phyloP scores from a whole-genome alignment of 257 asterid species.

The Dorcoceras hygrometricum region DNA sequence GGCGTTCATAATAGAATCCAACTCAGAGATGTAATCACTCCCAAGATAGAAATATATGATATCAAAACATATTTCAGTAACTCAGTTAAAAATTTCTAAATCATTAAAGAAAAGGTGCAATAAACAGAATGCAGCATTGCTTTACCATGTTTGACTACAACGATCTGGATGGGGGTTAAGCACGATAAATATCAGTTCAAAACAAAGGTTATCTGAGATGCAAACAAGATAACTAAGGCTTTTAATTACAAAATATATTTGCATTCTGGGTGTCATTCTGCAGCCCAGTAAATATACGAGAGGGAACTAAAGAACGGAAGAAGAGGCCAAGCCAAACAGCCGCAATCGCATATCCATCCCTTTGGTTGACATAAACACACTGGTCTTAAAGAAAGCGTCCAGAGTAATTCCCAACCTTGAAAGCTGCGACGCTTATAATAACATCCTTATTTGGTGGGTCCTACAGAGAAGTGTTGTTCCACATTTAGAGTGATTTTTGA shows the following conservation, averaged over 20 bases:
- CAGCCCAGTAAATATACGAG: not conserved
- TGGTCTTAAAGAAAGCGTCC: not conserved
- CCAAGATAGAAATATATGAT: not conserved
- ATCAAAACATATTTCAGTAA: too few species aligned
- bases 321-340: not conserved
- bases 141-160: not conserved
- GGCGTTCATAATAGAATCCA: too few species aligned
- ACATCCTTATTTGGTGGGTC: constrained; percentile 25
- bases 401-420: not conserved
- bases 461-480: constrained; percentile 57
- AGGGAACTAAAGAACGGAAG: not conserved
- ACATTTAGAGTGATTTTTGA: constrained; percentile 39
- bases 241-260: not conserved
- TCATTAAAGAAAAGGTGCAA: not conserved
- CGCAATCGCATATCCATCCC: not conserved
- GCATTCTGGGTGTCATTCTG: not conserved
- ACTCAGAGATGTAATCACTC: too few species aligned
- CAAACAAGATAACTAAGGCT: not conserved
- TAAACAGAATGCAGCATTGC: not conserved
- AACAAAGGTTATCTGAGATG: not conserved
- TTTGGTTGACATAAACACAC: not conserved
- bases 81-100: not conserved
- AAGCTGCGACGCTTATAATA: not conserved
- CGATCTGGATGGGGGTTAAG: not conserved
- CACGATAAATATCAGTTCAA: not conserved